Base-by-base conservation (phyloP, 768 basidiomycete genomes). In the Gymnopilus dilepis region DNA sequence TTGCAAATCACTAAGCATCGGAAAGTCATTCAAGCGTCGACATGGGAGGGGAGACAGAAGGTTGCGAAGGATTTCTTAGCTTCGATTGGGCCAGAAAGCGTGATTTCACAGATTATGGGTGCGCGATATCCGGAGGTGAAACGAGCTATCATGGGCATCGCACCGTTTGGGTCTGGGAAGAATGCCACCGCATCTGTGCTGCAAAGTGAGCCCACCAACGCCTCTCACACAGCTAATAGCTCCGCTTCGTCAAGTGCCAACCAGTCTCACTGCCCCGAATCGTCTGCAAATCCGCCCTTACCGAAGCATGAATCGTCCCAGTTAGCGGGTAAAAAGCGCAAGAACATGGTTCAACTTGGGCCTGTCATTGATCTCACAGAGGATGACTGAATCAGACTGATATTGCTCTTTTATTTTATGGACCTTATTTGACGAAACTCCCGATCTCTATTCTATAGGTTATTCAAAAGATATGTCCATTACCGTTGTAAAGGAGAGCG, bases 61-160 rank as follows among this genome's bases (percentile, higher is more conserved):
- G 61, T 64, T 7, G 73, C 73, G 0, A 69, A 63, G 40, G 26
- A 19, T 1, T 74, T 78, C 48, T 60, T 78, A 40, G 31, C 58
- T 5, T 66, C 43, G 6, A 67, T 79, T 56, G 77, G 75, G n/a
- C 34, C 61, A 9, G 70, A 73, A 2, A 26, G 5, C 33, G 47
- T 64, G 3, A 64, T 77, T 33, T 56, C 59, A 50, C 66, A 65
- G 54, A 62, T 79, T 24, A 74, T 78, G 73, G 77, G 74, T 11
- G 41, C 62, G 7, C 59, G 74, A 22, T 75, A 73, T 60, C 51
- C 42, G 1, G 77, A 78, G 57, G 72, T 77, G 24, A 30, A 63
- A 21, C 63, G 66, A n/a, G 70, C 74, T 1, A 34, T 78, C 6
- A 56, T 67, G 22, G 73, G 73, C 3, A 66, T 60, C 3, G 52